phyloP scores from a whole-genome alignment of 805 yeast genomes.

The Pichia insulana region DNA sequence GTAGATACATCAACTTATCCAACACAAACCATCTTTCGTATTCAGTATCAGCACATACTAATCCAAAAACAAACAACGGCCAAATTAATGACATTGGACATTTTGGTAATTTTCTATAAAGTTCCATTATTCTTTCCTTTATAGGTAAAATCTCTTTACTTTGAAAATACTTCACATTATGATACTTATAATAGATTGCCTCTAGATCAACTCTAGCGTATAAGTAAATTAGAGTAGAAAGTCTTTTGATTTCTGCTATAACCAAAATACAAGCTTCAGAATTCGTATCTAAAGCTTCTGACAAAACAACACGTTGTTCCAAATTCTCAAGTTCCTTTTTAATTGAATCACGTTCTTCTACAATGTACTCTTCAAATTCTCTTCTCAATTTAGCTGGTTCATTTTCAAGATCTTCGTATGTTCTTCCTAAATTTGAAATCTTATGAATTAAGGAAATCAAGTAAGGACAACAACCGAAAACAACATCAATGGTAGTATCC shows the following conservation, averaged over 20 bases:
- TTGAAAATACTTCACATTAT: conserved; percentile 15
- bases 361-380: conserved; percentile 17
- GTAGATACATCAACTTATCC: conserved; percentile 27
- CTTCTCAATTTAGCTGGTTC: conserved; percentile 14
- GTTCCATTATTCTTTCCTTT: conserved; percentile 14
- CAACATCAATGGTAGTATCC: conserved; percentile 31
- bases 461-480: conserved; percentile 34
- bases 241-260: conserved; percentile 33
- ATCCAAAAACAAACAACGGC: conserved; percentile 34
- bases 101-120: conserved; percentile 22
- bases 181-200: conserved; percentile 12
- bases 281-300: conserved; percentile 13
- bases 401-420: conserved; percentile 27
- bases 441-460: conserved; percentile 30
- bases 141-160: conserved; percentile 1
- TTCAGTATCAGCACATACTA: conserved; percentile 29
- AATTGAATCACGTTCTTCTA: conserved; percentile 22
- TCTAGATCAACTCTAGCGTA: conserved; percentile 30
- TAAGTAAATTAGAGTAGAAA: conserved; percentile 29
- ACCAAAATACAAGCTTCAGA: conserved; percentile 18
- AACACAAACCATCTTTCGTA: conserved; percentile 33
- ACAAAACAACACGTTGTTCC: conserved; percentile 18
- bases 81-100: conserved; percentile 31
- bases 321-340: conserved; percentile 21
- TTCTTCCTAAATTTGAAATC: conserved; percentile 30